phyloP scores from a whole-genome alignment of 129 eudicot species.

The Flaveria ramosissima region DNA sequence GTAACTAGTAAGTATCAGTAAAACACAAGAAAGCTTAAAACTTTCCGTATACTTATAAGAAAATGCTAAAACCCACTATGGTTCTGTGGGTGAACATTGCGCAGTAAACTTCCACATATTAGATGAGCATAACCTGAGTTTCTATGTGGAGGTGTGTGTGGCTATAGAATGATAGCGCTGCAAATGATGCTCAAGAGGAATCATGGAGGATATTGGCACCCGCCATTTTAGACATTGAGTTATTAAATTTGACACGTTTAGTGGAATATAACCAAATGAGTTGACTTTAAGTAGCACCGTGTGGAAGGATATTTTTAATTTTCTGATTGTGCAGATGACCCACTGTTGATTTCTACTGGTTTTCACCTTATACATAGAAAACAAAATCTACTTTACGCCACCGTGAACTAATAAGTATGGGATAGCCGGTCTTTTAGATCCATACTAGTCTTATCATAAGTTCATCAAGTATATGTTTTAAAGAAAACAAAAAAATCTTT shows the following conservation, averaged over 20 bases:
- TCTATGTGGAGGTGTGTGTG: conserved; percentile 9
- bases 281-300: background rate
- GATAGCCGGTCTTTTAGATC: no score
- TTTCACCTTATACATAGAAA: no score
- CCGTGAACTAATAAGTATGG: no score
- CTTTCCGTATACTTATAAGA: background rate
- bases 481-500: no score
- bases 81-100: background rate
- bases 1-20: background rate
- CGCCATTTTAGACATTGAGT: background rate
- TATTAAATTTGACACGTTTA: background rate
- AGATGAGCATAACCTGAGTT: background rate
- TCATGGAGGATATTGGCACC: background rate
- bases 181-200: background rate
- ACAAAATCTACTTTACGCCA: no score
- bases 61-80: background rate
- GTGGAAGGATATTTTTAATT: no score
- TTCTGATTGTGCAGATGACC: no score
- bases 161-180: background rate
- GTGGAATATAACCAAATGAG: background rate
- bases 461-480: no score
- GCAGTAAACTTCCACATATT: background rate
- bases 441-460: background rate
- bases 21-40: conserved; percentile 7
- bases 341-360: no score